Conservation (phyloP, 2,329 filamentous ascomycete species). For the Juglanconis juglandina region DNA sequence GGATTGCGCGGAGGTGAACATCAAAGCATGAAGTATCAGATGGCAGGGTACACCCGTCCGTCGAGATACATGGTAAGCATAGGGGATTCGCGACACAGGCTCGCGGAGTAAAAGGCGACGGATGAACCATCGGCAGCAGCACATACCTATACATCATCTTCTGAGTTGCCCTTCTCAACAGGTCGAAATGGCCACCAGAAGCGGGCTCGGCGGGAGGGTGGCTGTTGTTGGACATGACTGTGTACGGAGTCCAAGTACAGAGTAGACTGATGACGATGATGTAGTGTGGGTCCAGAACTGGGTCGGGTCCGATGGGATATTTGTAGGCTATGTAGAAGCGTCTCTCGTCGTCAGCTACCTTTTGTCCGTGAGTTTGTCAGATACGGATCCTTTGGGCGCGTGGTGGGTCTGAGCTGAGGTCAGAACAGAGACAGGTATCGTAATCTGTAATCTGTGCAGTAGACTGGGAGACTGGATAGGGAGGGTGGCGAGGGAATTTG, state of each 20-base stretch:
- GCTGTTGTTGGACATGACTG: conserved; percentile 48
- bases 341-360: background rate
- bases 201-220: conserved; percentile 24
- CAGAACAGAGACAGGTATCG: conserved; percentile 5
- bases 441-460: background rate
- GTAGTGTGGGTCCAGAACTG: background rate
- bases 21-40: background rate
- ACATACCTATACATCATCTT: conserved; percentile 61
- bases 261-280: background rate
- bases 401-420: background rate
- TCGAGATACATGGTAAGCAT: background rate
- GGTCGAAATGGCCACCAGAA: conserved; percentile 50
- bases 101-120: background rate
- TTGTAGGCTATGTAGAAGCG: background rate
- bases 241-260: background rate
- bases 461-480: background rate
- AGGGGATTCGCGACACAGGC: background rate
- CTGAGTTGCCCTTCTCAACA: conserved; percentile 59
- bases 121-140: background rate
- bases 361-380: background rate
- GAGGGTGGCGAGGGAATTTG: background rate
- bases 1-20: background rate
- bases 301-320: background rate
- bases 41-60: conserved; percentile 10
- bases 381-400: background rate